These are phyloP conservation scores for Rhynchospora pubera DNA, from an alignment of 176 grass and related monocot species.

Conservation along the genomic window DNA sequence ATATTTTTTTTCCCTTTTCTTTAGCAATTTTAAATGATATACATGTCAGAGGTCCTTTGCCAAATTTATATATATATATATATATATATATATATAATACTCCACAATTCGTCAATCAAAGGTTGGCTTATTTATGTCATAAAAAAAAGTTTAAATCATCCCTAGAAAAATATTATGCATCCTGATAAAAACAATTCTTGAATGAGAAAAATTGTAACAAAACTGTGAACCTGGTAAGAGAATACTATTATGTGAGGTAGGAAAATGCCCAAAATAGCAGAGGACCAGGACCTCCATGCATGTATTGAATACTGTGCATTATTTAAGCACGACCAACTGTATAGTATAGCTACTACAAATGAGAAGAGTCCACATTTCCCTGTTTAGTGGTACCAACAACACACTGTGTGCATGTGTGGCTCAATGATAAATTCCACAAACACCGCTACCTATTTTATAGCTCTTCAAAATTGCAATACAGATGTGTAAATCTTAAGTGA, in stretches of 20 bases:
- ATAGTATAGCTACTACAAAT: conserved; percentile 1
- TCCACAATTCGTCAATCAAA: neutral
- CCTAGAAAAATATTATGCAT: neutral
- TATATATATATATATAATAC: too few species aligned
- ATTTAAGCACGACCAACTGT: neutral
- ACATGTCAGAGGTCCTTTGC: neutral
- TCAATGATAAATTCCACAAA: neutral
- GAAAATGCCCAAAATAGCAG: neutral
- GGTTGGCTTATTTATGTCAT: neutral
- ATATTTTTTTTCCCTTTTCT: neutral
- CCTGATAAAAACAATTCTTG: neutral
- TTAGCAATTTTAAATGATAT: neutral
- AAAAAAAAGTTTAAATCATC: neutral
- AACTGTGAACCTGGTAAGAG: neutral
- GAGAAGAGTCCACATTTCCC: neutral
- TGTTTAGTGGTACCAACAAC: conserved; percentile 3
- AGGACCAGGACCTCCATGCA: neutral
- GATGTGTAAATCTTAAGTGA: neutral
- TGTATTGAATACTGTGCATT: neutral
- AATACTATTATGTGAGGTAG: conserved; percentile 9
- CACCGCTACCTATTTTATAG: neutral
- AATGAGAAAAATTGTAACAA: neutral
- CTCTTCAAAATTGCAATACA: neutral
- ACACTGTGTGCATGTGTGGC: conserved; percentile 15
- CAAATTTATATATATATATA: too few species aligned